These are phyloP conservation scores for Nicotiana attenuata DNA, from an alignment of 257 asterid genomes.

Conservation along the genomic window DNA sequence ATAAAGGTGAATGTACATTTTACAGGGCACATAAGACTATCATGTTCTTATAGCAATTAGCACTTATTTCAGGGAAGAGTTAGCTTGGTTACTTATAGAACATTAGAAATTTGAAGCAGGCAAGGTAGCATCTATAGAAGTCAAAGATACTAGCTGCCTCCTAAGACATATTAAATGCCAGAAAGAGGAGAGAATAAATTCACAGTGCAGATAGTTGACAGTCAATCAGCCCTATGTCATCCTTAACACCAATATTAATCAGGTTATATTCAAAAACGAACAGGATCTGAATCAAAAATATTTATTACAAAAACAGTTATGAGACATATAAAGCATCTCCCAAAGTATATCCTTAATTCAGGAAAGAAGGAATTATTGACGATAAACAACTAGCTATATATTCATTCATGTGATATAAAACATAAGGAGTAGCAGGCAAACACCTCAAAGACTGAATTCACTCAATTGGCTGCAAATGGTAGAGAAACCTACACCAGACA, in stretches of 20 bases:
- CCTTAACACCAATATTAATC: background rate
- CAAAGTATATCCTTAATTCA: background rate
- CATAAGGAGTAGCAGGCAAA: constrained; percentile 8
- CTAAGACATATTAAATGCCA: background rate
- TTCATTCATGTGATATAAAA: background rate
- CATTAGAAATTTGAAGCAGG: background rate
- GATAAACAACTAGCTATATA: background rate
- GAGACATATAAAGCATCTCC: background rate
- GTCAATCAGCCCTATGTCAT: background rate
- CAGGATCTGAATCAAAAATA: background rate
- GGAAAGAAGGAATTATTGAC: background rate
- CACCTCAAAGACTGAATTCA: constrained; percentile 13
- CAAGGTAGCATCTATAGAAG: background rate
- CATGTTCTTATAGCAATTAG: background rate
- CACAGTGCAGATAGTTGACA: background rate
- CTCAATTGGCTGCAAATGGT: constrained; percentile 11
- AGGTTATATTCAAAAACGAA: background rate
- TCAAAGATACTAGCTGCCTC: background rate
- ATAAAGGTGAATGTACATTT: background rate
- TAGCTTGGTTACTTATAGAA: background rate
- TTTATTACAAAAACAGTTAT: background rate
- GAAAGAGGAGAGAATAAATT: background rate
- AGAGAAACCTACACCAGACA: constrained; percentile 77
- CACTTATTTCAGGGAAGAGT: background rate
- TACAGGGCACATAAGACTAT: background rate